A percentile compares a stretch with the other conserved stretches of the same genome.
These are phyloP conservation scores for Stephania japonica DNA, from an alignment of 164 flowering plant species.

Conservation along the genomic window DNA sequence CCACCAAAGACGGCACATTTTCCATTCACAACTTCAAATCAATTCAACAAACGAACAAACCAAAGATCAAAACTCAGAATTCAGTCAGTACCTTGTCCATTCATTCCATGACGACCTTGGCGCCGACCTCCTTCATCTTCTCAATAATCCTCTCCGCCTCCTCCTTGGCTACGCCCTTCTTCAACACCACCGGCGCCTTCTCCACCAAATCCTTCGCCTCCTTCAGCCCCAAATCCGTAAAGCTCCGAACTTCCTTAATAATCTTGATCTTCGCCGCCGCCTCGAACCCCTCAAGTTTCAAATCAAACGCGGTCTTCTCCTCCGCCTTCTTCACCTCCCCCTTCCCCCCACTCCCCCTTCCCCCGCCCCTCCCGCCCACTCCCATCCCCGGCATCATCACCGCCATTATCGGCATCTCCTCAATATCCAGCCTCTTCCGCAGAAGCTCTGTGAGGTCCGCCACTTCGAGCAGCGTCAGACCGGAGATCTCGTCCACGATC, in stretches of 20 bases:
- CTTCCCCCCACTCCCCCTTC: constrained; percentile 29
- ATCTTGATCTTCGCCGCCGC: constrained; percentile 79
- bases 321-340: constrained; percentile 51
- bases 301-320: constrained; percentile 80
- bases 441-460: constrained; percentile 64
- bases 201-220: constrained; percentile 41
- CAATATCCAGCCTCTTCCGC: constrained; percentile 46
- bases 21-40: neutral
- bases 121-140: constrained; percentile 33
- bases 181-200: constrained; percentile 29
- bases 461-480: constrained; percentile 61
- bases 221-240: constrained; percentile 49
- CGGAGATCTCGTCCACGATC: constrained; percentile 65
- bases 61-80: neutral
- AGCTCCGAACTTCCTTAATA: constrained; percentile 82
- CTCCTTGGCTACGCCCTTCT: constrained; percentile 31
- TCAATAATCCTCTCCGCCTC: constrained; percentile 31
- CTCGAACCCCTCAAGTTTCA: constrained; percentile 79
- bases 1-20: neutral
- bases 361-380: constrained; percentile 29
- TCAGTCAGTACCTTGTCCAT: constrained; percentile 12
- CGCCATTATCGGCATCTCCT: constrained; percentile 71
- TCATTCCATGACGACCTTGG: constrained; percentile 29
- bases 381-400: constrained; percentile 90
- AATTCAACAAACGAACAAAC: neutral